These are phyloP conservation scores for Suillus fuscotomentosus DNA, from an alignment of 768 basidiomycete species.

Conservation along the genomic window DNA sequence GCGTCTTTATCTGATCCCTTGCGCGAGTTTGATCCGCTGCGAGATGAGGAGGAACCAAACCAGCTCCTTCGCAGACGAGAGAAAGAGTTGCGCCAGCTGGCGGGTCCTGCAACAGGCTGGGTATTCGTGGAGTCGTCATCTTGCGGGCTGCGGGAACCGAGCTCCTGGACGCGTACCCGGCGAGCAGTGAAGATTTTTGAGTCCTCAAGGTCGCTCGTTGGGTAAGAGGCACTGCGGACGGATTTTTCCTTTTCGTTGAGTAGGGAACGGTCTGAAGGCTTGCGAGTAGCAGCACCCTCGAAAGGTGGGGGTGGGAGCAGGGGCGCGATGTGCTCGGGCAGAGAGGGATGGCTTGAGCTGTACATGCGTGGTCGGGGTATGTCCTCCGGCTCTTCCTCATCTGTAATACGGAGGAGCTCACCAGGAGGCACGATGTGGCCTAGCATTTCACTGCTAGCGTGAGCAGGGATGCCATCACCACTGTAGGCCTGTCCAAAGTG, in stretches of 20 bases:
- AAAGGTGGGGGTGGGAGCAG: conserved; percentile 40
- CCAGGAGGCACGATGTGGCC: conserved; percentile 38
- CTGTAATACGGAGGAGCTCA: conserved; percentile 33
- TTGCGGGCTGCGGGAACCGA: conserved; percentile 23
- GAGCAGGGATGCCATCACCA: conserved; percentile 21
- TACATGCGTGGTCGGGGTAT: conserved; percentile 29
- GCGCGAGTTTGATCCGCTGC: conserved; percentile 25
- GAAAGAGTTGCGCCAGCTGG: conserved; percentile 37
- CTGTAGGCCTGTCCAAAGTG: conserved; percentile 32
- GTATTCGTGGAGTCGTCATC: conserved; percentile 17
- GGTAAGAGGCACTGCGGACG: conserved; percentile 30
- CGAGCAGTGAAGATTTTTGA: conserved; percentile 34
- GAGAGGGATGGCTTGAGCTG: conserved; percentile 20
- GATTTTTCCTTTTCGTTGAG: conserved; percentile 34
- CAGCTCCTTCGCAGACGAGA: conserved; percentile 56
- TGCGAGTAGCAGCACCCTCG: conserved; percentile 28
- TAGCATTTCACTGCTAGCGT: conserved; percentile 30
- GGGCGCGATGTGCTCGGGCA: conserved; percentile 31
- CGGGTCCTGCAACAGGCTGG: conserved; percentile 24
- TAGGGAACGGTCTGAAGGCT: conserved; percentile 17
- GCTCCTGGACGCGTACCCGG: conserved; percentile 38
- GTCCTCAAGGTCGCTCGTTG: conserved; percentile 31
- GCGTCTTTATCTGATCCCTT: conserved; percentile 40
- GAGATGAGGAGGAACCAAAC: conserved; percentile 43
- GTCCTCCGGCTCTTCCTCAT: conserved; percentile 26